These are phyloP conservation scores for Sporothrix mexicana DNA, from an alignment of 2,329 filamentous ascomycete species.

Conservation along the genomic window DNA sequence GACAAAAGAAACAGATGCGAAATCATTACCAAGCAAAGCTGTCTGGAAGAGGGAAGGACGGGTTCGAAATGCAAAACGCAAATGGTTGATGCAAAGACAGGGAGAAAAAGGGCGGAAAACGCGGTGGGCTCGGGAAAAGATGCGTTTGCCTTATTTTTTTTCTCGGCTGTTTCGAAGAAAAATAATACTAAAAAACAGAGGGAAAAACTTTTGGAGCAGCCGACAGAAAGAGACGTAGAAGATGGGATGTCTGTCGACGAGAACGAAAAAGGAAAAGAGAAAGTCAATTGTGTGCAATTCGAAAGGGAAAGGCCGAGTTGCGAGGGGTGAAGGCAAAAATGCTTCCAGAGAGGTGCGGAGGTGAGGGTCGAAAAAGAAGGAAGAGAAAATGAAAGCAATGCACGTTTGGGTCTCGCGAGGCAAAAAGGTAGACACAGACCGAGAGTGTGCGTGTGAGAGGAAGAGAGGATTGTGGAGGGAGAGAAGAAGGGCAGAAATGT, in stretches of 20 bases:
- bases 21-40: constrained; percentile 12
- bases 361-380: constrained; percentile 18
- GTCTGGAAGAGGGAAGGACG: constrained; percentile 4
- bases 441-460: constrained; percentile 23
- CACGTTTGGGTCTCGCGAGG: constrained; percentile 24
- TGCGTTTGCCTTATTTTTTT: constrained; percentile 26
- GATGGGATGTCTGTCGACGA: constrained; percentile 17
- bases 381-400: constrained; percentile 2
- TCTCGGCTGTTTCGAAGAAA: constrained; percentile 31
- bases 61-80: constrained; percentile 18
- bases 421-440: constrained; percentile 18
- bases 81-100: constrained; percentile 10
- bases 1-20: constrained; percentile 13
- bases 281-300: not conserved
- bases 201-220: constrained; percentile 19
- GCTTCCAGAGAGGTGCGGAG: constrained; percentile 13
- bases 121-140: constrained; percentile 25
- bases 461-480: constrained; percentile 29
- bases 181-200: constrained; percentile 7
- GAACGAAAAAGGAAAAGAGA: not conserved
- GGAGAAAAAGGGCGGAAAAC: constrained; percentile 20
- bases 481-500: constrained; percentile 35
- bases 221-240: constrained; percentile 10
- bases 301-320: constrained; percentile 7
- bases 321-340: constrained; percentile 6